A percentile compares a stretch with the other conserved stretches of the same genome.
Evolutionary conservation across 345 rosid genomes (phyloP).

Genomic region (Dimocarpus longan): DNA sequence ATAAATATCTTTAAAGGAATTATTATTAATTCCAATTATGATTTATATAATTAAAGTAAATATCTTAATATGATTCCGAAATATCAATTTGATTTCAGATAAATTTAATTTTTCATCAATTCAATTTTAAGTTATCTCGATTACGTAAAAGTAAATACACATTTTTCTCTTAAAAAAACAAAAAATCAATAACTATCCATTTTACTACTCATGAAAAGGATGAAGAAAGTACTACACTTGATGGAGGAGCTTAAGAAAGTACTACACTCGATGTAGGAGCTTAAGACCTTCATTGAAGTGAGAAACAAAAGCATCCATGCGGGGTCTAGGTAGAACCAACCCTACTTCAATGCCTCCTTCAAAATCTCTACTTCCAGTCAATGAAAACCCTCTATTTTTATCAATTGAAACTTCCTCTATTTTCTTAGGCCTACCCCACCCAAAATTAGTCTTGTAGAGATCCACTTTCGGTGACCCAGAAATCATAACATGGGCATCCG

Average conservation of each 20-base stretch:
- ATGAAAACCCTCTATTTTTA: constrained; percentile 22
- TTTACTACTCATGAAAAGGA: too few species aligned
- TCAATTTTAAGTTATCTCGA: too few species aligned
- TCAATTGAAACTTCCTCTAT: constrained; percentile 45
- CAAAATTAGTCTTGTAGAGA: constrained; percentile 43
- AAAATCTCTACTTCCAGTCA: constrained; percentile 27
- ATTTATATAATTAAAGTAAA: too few species aligned
- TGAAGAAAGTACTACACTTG: too few species aligned
- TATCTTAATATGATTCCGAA: too few species aligned
- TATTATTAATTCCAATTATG: too few species aligned
- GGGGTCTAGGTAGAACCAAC: constrained; percentile 15
- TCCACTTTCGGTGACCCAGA: constrained; percentile 48
- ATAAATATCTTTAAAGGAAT: too few species aligned
- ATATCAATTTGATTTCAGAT: too few species aligned
- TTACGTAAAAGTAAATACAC: too few species aligned
- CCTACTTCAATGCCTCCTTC: constrained; percentile 50
- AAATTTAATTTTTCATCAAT: too few species aligned
- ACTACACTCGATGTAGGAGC: neutral
- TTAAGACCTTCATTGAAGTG: constrained; percentile 13
- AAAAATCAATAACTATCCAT: too few species aligned
- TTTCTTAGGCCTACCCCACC: constrained; percentile 51
- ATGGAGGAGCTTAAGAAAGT: neutral
- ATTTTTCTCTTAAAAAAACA: too few species aligned
- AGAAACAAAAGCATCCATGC: constrained; percentile 29
- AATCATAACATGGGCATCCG: constrained; percentile 21